A percentile compares a stretch with the other conserved stretches of the same genome.
phyloP scores from a whole-genome alignment of 352 stramenopile genomes.

The Phytophthora pisi region DNA sequence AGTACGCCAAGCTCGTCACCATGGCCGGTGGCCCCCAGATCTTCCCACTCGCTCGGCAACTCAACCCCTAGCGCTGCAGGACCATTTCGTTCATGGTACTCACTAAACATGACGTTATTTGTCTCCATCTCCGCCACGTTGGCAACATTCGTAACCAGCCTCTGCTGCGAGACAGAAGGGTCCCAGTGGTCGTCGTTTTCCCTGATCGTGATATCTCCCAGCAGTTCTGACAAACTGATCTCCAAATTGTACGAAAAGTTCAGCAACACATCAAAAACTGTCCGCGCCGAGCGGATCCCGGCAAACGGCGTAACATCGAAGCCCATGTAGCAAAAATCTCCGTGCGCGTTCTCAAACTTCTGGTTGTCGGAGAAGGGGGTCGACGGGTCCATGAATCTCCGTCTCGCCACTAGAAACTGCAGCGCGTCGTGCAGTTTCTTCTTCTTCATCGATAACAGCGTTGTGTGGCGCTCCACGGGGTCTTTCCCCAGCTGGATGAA shows the following conservation, averaged over 20 bases:
- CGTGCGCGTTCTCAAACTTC: slow-evolving; percentile 47
- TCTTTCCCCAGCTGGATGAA: slow-evolving; percentile 48
- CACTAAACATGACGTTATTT: slow-evolving; percentile 48
- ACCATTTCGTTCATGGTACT: slow-evolving; percentile 37
- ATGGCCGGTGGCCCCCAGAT: slow-evolving; percentile 25
- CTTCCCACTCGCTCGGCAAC: slow-evolving; percentile 20
- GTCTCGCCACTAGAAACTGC: slow-evolving; percentile 40
- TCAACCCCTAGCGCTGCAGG: slow-evolving; percentile 28
- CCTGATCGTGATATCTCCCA: slow-evolving; percentile 57
- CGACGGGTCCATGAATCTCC: slow-evolving; percentile 39
- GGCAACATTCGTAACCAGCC: slow-evolving; percentile 42
- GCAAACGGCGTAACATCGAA: slow-evolving; percentile 63
- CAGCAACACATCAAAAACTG: slow-evolving; percentile 52
- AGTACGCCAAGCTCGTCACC: slow-evolving; percentile 45
- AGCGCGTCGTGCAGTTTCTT: slow-evolving; percentile 44
- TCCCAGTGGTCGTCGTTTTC: slow-evolving; percentile 55
- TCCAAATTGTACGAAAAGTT: slow-evolving; percentile 61
- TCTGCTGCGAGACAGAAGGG: slow-evolving; percentile 44
- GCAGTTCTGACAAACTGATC: slow-evolving; percentile 51
- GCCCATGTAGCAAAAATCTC: slow-evolving; percentile 47
- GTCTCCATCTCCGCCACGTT: slow-evolving; percentile 47
- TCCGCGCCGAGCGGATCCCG: slow-evolving; percentile 27
- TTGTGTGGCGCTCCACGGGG: slow-evolving; percentile 33
- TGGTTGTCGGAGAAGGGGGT: slow-evolving; percentile 47
- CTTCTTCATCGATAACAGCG: slow-evolving; percentile 44